phyloP scores from a whole-genome alignment of 73 alveolate genomes.

The Vitrella brassicaformis region DNA sequence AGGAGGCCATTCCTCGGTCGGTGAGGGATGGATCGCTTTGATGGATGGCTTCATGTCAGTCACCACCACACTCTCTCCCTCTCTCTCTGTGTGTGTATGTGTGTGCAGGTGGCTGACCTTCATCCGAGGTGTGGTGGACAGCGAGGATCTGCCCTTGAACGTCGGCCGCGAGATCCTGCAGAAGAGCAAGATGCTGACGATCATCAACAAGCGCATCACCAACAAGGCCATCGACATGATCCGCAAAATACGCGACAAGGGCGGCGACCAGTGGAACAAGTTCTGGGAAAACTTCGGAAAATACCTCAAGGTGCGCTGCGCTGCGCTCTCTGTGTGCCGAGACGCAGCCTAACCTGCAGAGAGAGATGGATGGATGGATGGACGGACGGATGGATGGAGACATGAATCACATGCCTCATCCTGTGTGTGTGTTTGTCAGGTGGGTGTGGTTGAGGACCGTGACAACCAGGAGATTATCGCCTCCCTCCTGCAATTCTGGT shows the following conservation, averaged over 20 bases:
- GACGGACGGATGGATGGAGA: not conserved
- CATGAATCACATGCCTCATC: not conserved
- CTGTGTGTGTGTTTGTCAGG: constrained; percentile 29
- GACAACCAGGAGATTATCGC: constrained; percentile 20
- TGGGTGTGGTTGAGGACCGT: constrained; percentile 28
- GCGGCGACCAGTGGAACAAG: constrained; percentile 58
- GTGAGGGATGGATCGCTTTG: not conserved
- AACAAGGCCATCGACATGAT: constrained; percentile 79
- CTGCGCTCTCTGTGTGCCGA: constrained; percentile 23
- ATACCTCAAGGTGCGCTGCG: constrained; percentile 78
- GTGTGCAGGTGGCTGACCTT: constrained; percentile 89
- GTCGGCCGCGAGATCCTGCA: constrained; percentile 96
- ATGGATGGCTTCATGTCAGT: not conserved
- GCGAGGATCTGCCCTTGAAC: constrained; percentile 96
- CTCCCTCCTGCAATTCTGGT: not conserved
- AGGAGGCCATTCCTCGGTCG: constrained; percentile 39
- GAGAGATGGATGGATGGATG: not conserved
- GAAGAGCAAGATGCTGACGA: constrained; percentile 77
- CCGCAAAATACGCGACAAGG: constrained; percentile 53
- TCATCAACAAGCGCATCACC: constrained; percentile 81
- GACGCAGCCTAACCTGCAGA: not conserved
- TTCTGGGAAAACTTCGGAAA: constrained; percentile 83
- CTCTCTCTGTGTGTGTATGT: not conserved
- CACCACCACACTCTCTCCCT: not conserved
- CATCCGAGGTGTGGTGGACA: constrained; percentile 97